Conservation (phyloP, 1,284 basidiomycete genomes). For the Malassezia dermatis region DNA sequence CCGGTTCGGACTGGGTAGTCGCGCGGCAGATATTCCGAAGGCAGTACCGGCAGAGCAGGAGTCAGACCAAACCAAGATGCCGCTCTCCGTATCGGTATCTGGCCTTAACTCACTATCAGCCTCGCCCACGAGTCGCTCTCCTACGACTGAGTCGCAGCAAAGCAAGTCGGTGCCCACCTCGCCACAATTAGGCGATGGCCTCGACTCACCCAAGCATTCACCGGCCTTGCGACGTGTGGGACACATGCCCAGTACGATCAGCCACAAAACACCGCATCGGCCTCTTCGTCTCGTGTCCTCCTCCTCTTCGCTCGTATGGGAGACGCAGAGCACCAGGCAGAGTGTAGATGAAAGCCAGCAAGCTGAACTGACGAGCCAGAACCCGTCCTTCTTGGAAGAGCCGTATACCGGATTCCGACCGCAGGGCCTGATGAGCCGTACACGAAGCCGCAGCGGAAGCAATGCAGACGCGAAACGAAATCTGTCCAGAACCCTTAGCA, state of each 20-base stretch:
- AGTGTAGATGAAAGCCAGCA: background rate
- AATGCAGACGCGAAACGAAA: background rate
- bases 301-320: slow-evolving; percentile 6
- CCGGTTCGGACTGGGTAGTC: slow-evolving; percentile 38
- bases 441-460: slow-evolving; percentile 13
- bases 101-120: background rate
- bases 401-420: slow-evolving; percentile 11
- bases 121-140: background rate
- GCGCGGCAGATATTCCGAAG: background rate
- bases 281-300: slow-evolving; percentile 8
- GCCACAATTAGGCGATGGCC: background rate
- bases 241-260: background rate
- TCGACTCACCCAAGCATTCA: background rate
- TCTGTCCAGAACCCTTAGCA: background rate
- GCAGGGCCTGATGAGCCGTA: slow-evolving; percentile 1
- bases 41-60: background rate
- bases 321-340: background rate
- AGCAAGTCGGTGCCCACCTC: background rate
- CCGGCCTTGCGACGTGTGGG: slow-evolving; percentile 14
- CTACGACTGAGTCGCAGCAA: background rate
- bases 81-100: background rate
- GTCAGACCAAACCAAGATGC: background rate
- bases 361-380: background rate
- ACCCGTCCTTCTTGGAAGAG: slow-evolving; percentile 8
- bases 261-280: background rate